Percentiles rank a stretch among this genome's conserved stretches.
These are phyloP conservation scores for Quercus alba DNA, from an alignment of 306 rosid genomes.

Conservation along the genomic window DNA sequence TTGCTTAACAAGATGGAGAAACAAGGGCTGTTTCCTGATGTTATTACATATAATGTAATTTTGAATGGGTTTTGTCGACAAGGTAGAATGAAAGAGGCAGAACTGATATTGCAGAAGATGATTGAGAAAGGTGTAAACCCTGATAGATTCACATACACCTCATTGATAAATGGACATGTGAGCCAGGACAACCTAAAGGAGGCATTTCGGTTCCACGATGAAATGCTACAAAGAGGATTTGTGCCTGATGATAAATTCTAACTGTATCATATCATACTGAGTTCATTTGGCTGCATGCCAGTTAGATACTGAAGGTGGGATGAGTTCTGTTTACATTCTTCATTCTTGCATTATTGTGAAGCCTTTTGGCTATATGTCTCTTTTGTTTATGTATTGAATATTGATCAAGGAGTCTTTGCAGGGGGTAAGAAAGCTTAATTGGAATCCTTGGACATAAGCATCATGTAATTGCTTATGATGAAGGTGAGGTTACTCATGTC, in stretches of 20 bases:
- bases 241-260: conserved; percentile 86
- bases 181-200: conserved; percentile 77
- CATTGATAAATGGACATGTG: conserved; percentile 80
- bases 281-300: conserved; percentile 14
- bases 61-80: conserved; percentile 66
- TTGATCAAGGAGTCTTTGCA: conserved; percentile 1
- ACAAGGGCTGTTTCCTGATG: conserved; percentile 60
- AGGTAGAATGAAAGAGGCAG: conserved; percentile 79
- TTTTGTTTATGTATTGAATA: not conserved
- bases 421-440: not conserved
- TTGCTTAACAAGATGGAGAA: conserved; percentile 65
- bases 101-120: conserved; percentile 71
- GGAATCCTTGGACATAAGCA: not conserved
- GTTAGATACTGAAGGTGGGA: conserved; percentile 23
- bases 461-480: not conserved
- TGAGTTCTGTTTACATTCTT: conserved; percentile 6
- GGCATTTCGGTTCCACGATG: conserved; percentile 87
- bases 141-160: conserved; percentile 68
- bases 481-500: conserved; percentile 4
- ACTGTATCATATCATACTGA: conserved; percentile 6
- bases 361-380: conserved; percentile 10
- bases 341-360: conserved; percentile 6
- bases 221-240: conserved; percentile 87
- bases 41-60: conserved; percentile 67
- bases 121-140: conserved; percentile 68